Evolutionary conservation across 1,284 basidiomycete species (phyloP), one percentile per base, ranked within the genome.

Genomic region (Xanthoconium separans): DNA sequence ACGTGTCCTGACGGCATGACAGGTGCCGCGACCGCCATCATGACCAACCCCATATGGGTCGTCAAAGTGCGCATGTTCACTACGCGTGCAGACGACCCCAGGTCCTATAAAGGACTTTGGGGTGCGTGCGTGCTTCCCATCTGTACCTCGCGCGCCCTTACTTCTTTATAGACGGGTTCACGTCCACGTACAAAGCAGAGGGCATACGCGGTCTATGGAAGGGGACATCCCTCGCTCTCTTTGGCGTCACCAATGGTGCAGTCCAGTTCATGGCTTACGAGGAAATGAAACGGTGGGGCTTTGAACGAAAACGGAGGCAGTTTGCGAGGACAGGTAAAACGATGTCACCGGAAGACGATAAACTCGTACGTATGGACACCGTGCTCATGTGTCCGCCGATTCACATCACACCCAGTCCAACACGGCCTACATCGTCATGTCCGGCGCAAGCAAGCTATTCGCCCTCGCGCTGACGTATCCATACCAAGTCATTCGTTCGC

Each of bases 11-110:
- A 66, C 47, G 39, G 13, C 20, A n/a, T 16, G 9, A 44, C 68
- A 95, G 93, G 93, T 73, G 91, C 95, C 8, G 85, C 89, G 31
- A 98, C 95, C 3, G 95, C 96, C 0, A 78, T 98, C 58, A 82
- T 98, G 70, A 99, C 97, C 9, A 99, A 99, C 72, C 97, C 97
- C 0, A 87, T 99, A 63, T 99, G 96, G 96, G 93, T 99, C 12
- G 91, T 99, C 57, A 94, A 98, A 76, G 96, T 98, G 8, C 85
- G 96, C 56, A 96, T 99, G 86, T 99, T 98, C 66, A 95, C 95
- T 2, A 92, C 93, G 0, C 77, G 75, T 6, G 70, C 80, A 24
- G 78, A 82, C 53, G 82, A 85, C 54, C 81, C 88, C 31, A 73
- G 71, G 7, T 83, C 91, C 2, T 95, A 96, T 70, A 80, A 82